Percentiles rank a stretch among this genome's conserved stretches.
Evolutionary conservation across 306 rosid species (phyloP).

Genomic region (Boehmeria nivea): DNA sequence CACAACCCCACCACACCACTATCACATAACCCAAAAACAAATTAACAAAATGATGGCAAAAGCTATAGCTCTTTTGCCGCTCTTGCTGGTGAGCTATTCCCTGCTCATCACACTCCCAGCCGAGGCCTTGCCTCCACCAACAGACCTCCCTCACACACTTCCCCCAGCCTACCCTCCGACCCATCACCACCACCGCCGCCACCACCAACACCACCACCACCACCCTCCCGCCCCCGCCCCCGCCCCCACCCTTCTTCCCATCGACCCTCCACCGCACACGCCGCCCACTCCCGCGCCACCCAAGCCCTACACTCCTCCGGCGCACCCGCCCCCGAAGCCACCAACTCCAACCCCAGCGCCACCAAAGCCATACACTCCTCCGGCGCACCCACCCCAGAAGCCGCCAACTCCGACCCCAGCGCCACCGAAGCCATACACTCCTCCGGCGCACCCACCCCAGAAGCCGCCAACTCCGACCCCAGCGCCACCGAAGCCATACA

Average conservation of each 20-base stretch:
- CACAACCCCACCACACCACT: conserved; percentile 26
- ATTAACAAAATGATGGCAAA: not conserved
- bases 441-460: too few relatives aligned
- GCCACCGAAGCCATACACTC: too few relatives aligned
- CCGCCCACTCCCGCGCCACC: not conserved
- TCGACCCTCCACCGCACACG: not conserved
- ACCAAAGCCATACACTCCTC: too few relatives aligned
- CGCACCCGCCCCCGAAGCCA: not conserved
- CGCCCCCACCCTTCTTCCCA: not conserved
- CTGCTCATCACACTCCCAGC: conserved; percentile 19
- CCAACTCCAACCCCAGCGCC: too few relatives aligned
- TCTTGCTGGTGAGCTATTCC: not conserved
- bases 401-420: too few relatives aligned
- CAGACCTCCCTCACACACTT: conserved; percentile 24
- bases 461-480: conserved; percentile 3
- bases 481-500: conserved; percentile 1
- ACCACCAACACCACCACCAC: conserved; percentile 24
- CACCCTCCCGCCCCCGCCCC: conserved; percentile 26
- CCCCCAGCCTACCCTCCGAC: conserved; percentile 25
- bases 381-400: conserved; percentile 5
- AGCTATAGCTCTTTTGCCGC: conserved; percentile 6
- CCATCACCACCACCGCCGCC: conserved; percentile 1
- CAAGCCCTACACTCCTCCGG: not conserved
- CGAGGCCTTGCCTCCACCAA: conserved; percentile 20
- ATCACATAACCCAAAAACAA: not conserved